Base-by-base conservation (phyloP, 2,329 filamentous ascomycete genomes). In the Emergomyces pasteurianus region DNA sequence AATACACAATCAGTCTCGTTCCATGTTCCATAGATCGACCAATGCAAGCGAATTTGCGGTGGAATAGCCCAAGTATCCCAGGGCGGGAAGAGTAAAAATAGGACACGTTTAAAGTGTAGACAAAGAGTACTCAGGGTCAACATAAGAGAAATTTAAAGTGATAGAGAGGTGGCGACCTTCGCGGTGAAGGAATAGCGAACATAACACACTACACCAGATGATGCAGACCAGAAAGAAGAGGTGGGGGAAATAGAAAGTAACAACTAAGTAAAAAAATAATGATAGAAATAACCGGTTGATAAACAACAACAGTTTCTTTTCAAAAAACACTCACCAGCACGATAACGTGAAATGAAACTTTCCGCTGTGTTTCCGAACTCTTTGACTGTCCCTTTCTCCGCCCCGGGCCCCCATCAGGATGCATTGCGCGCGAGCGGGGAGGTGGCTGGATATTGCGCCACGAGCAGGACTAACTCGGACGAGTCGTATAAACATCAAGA, bases 261-360 rank as follows among this genome's bases (percentile, higher is more conserved):
- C 58, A 62, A 54, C 49, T 61, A 40, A 43, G 61, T 58, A 59
- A 43, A 61, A 54, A 50, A 61, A 59, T 61, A 40, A 58, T 43
- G 59, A 60, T 55, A 49, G 10, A 47, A 12, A 21, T n/a, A 31
- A 7, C 7, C 7, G 31, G 31, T 31, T 31, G 31, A 31, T 31
- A 7, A 3, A 31, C 31, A 36, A 36, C 34, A 6, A n/a, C 8
- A 36, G 8, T 8, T 36, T 36, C 34, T 1, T 36, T 36, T 36
- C 34, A 36, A 36, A 36, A 6, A 8, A 36, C 34, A 81, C 86
- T 78, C 78, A 90, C 87, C 78, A 90, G 74, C 62, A 90, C 80
- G 75, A 90, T 89, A 54, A 90, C 85, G 75, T 90, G 86, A 75
- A 90, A 76, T 47, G 83, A 83, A 71, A 83, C 65, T 36, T 65